Percentiles rank a stretch among this genome's conserved stretches.
These are phyloP conservation scores for Botrytis tulipae DNA, from an alignment of 2,329 filamentous ascomycete species.

Conservation along the genomic window DNA sequence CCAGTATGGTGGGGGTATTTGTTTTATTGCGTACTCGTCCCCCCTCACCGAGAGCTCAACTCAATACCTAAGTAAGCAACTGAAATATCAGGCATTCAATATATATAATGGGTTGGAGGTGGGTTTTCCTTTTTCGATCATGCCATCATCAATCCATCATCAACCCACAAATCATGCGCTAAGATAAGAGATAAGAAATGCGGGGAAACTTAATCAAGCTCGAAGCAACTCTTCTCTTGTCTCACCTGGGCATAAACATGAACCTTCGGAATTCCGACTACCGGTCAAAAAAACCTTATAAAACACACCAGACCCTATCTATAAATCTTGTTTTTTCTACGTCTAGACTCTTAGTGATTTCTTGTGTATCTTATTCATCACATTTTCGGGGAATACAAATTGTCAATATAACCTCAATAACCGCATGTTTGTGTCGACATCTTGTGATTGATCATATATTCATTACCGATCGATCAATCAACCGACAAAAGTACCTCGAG, in stretches of 20 bases:
- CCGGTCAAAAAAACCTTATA: background rate
- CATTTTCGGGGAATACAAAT: slow-evolving; percentile 14
- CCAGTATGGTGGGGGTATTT: background rate
- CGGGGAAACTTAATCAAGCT: slow-evolving; percentile 9
- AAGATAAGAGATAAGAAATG: slow-evolving; percentile 20
- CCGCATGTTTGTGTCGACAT: background rate
- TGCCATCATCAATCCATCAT: background rate
- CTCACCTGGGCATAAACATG: background rate
- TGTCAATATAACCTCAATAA: slow-evolving; percentile 12
- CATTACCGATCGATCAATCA: slow-evolving; percentile 7
- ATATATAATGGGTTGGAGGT: too few species aligned
- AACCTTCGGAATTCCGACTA: background rate
- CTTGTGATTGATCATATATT: slow-evolving; percentile 11
- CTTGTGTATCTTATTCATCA: background rate
- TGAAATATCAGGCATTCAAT: background rate
- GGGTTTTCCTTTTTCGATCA: background rate
- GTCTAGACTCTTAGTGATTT: background rate
- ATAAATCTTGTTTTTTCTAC: background rate
- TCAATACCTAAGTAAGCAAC: background rate
- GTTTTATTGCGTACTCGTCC: background rate
- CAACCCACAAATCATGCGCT: background rate
- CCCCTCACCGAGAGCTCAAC: background rate
- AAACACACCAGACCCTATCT: background rate
- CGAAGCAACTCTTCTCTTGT: background rate
- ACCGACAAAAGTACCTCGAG: background rate